phyloP scores from a whole-genome alignment of 106 monocot species.

The Chionographis japonica region DNA sequence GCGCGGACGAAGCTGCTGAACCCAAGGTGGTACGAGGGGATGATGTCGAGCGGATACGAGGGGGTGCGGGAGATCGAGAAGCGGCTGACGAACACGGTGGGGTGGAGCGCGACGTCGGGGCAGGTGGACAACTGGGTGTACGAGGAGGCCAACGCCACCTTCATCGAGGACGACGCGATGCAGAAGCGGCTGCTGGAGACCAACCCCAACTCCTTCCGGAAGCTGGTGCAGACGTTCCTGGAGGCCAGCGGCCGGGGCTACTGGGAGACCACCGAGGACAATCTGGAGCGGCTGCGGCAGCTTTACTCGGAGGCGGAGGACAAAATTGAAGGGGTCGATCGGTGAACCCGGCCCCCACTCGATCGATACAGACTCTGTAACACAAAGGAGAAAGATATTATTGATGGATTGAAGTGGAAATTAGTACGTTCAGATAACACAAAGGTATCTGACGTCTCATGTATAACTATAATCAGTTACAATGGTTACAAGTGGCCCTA shows the following conservation, averaged over 20 bases:
- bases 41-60: slow-evolving; percentile 74
- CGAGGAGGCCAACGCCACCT: slow-evolving; percentile 77
- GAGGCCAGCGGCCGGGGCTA: slow-evolving; percentile 77
- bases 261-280: slow-evolving; percentile 84
- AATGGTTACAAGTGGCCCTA: no score
- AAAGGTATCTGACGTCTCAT: no score
- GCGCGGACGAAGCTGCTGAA: slow-evolving; percentile 81
- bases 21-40: slow-evolving; percentile 89
- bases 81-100: slow-evolving; percentile 76
- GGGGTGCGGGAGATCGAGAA: slow-evolving; percentile 86
- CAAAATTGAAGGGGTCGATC: slow-evolving; percentile 76
- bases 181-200: slow-evolving; percentile 53
- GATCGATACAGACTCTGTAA: no score
- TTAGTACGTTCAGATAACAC: no score
- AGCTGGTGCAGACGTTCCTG: slow-evolving; percentile 77
- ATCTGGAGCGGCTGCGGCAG: slow-evolving; percentile 52
- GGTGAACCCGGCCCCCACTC: slow-evolving; percentile 13
- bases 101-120: slow-evolving; percentile 82
- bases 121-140: slow-evolving; percentile 88
- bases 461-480: no score
- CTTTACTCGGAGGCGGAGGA: slow-evolving; percentile 78
- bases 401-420: no score
- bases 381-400: no score
- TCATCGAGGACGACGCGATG: slow-evolving; percentile 75
- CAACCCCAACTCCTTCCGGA: slow-evolving; percentile 78